Percentiles rank a stretch among this genome's conserved stretches.
Evolutionary conservation across 805 yeast genomes (phyloP).

Genomic region (Priceomyces melissophilus): DNA sequence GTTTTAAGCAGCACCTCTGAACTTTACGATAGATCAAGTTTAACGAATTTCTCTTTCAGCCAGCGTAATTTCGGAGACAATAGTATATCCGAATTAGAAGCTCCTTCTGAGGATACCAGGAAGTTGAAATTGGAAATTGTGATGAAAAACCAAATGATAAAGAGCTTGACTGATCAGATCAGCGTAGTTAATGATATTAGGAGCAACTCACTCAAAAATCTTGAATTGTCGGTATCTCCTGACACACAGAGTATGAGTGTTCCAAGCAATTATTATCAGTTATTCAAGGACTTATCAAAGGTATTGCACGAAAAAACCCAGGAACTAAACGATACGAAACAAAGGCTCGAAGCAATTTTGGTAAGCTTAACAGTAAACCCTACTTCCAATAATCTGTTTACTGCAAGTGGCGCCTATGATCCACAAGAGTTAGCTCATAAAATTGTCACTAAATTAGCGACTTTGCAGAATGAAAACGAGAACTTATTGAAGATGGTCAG

Average conservation of each 20-base stretch:
- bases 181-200: slow-evolving; percentile 15
- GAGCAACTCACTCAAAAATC: slow-evolving; percentile 8
- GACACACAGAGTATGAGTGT: slow-evolving; percentile 22
- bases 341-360: slow-evolving; percentile 58
- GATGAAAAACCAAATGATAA: slow-evolving; percentile 48
- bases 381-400: slow-evolving; percentile 18
- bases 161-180: slow-evolving; percentile 33
- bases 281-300: slow-evolving; percentile 47
- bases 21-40: slow-evolving; percentile 8
- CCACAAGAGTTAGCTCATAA: slow-evolving; percentile 74
- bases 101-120: slow-evolving; percentile 22
- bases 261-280: slow-evolving; percentile 43
- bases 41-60: slow-evolving; percentile 7
- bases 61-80: slow-evolving; percentile 1
- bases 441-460: slow-evolving; percentile 57
- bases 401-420: slow-evolving; percentile 62
- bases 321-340: slow-evolving; percentile 61
- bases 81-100: slow-evolving; percentile 7
- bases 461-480: slow-evolving; percentile 65
- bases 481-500: slow-evolving; percentile 67
- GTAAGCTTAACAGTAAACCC: slow-evolving; percentile 24
- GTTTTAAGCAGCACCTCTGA: slow-evolving; percentile 3
- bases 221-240: slow-evolving; percentile 1
- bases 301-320: slow-evolving; percentile 43
- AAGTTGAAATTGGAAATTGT: slow-evolving; percentile 48